phyloP scores from a whole-genome alignment of 306 rosid species.

The Acacia melanoxylon region DNA sequence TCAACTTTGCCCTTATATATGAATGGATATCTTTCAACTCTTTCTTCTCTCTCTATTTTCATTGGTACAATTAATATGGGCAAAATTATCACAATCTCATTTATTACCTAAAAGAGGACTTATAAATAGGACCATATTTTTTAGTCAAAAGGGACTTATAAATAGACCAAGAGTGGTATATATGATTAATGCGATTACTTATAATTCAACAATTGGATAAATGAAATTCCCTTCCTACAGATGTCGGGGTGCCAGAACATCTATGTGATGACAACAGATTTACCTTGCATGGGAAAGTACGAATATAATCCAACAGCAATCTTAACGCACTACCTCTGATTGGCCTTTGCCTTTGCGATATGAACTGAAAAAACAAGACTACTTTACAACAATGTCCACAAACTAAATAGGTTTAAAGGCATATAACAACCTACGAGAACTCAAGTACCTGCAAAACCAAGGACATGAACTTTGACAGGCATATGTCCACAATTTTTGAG shows the following conservation, averaged over 20 bases:
- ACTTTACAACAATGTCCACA: constrained; percentile 13
- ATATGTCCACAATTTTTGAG: constrained; percentile 51
- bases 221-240: not conserved
- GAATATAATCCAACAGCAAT: constrained; percentile 66
- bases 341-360: constrained; percentile 87
- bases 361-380: constrained; percentile 56
- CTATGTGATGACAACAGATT: constrained; percentile 17
- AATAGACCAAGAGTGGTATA: not conserved
- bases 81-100: no score
- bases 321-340: constrained; percentile 75
- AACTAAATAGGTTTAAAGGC: constrained; percentile 3
- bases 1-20: no score
- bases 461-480: constrained; percentile 70
- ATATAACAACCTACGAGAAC: constrained; percentile 23
- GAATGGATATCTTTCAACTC: no score
- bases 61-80: no score
- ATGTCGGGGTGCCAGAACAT: not conserved
- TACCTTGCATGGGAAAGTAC: constrained; percentile 82
- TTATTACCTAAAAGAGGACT: no score
- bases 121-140: no score
- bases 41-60: no score
- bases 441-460: constrained; percentile 70
- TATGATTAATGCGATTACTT: not conserved
- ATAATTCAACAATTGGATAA: not conserved
- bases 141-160: no score